Conservation (phyloP, 2,329 filamentous ascomycete genomes). For the Penicillium sp. region DNA sequence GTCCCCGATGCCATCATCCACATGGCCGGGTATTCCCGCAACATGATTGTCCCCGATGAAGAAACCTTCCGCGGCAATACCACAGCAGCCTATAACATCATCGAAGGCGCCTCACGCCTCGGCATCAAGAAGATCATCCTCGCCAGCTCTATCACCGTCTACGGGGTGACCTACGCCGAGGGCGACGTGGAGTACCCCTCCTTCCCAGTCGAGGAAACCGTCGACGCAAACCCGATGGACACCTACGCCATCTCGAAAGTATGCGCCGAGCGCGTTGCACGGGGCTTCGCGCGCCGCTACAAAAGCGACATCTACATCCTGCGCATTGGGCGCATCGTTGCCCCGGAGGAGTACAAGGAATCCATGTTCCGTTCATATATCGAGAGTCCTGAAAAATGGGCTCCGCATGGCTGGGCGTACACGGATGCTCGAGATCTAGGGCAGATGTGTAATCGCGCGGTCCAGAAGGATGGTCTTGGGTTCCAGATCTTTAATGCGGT, state of each 20-base stretch:
- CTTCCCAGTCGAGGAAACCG: constrained; percentile 60
- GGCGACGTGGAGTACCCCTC: constrained; percentile 57
- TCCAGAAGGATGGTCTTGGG: constrained; percentile 56
- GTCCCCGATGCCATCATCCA: constrained; percentile 62
- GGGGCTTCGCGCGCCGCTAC: constrained; percentile 58
- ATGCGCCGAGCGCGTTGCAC: constrained; percentile 57
- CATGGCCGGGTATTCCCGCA: constrained; percentile 59
- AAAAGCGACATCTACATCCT: constrained; percentile 59
- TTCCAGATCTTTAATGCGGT: constrained; percentile 66
- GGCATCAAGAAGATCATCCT: constrained; percentile 63
- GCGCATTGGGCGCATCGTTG: constrained; percentile 61
- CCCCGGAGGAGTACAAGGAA: constrained; percentile 59
- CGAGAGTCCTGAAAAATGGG: constrained; percentile 50
- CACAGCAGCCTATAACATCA: constrained; percentile 59
- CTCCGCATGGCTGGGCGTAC: constrained; percentile 62
- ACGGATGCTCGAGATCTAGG: constrained; percentile 62
- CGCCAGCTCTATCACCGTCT: constrained; percentile 59
- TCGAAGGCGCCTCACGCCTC: constrained; percentile 62
- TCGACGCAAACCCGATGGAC: constrained; percentile 61
- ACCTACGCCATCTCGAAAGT: constrained; percentile 62
- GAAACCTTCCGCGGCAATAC: constrained; percentile 59
- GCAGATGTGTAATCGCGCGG: constrained; percentile 58
- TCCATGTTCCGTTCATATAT: constrained; percentile 54
- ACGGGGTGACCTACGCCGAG: constrained; percentile 62
- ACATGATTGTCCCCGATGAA: constrained; percentile 62